phyloP scores from a whole-genome alignment of 1,139 yeast species.

The Candida sp. region DNA sequence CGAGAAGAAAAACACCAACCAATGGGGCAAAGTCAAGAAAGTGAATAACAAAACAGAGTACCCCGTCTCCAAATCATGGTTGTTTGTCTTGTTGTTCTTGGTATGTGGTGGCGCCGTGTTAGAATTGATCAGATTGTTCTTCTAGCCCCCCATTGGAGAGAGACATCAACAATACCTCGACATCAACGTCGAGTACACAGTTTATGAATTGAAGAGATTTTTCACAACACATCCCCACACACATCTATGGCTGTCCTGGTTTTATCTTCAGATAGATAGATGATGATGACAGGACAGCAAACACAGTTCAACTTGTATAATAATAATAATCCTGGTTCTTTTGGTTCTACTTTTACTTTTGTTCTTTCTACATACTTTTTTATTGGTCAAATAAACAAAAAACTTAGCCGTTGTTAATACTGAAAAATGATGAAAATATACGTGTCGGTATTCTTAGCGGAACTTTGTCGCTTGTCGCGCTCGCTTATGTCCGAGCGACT shows the following conservation, averaged over 20 bases:
- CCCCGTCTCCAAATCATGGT: conserved; percentile 64
- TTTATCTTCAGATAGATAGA: too few relatives aligned
- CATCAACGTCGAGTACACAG: background rate
- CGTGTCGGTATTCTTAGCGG: background rate
- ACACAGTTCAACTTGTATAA: conserved; percentile 1
- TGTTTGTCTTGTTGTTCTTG: conserved; percentile 65
- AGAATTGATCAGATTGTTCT: conserved; percentile 61
- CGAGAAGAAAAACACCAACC: conserved; percentile 71
- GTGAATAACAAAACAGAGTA: conserved; percentile 35
- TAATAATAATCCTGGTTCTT: background rate
- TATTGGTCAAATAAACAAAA: background rate
- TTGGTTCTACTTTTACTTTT: background rate
- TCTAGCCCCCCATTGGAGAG: conserved; percentile 23
- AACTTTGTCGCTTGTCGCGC: background rate
- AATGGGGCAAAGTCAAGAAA: conserved; percentile 63
- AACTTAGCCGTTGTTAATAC: background rate
- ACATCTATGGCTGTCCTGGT: too few relatives aligned
- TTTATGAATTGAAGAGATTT: background rate
- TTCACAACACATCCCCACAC: too few relatives aligned
- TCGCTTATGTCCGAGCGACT: too few relatives aligned
- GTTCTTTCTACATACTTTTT: background rate
- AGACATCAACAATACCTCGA: too few relatives aligned
- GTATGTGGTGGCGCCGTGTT: conserved; percentile 85
- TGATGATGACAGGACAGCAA: background rate
- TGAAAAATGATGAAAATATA: background rate